These are phyloP conservation scores for Lagerstroemia speciosa DNA, from an alignment of 345 rosid genomes.

Conservation along the genomic window DNA sequence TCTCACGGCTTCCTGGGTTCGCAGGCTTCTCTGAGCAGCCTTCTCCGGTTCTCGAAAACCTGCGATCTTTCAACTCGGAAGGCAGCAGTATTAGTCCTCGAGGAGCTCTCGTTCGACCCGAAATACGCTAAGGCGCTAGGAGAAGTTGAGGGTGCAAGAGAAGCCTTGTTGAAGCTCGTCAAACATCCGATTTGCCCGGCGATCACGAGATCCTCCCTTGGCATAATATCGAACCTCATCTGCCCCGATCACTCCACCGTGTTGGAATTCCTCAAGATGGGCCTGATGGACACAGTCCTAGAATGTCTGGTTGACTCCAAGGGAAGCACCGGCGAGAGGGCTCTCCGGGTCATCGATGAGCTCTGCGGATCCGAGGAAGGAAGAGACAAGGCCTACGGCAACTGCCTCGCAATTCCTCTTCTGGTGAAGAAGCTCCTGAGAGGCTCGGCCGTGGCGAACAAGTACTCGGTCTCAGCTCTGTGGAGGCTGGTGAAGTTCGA, in stretches of 20 bases:
- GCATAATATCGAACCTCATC: conserved; percentile 27
- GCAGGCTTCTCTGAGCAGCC: conserved; percentile 17
- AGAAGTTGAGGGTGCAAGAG: conserved; percentile 19
- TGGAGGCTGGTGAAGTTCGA: conserved; percentile 35
- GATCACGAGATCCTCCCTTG: conserved; percentile 30
- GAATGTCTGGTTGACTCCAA: conserved; percentile 25
- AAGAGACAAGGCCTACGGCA: conserved; percentile 22
- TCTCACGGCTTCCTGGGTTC: conserved; percentile 23
- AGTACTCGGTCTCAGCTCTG: conserved; percentile 31
- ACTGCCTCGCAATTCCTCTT: conserved; percentile 33
- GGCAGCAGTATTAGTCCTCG: conserved; percentile 22
- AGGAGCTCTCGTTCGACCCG: conserved; percentile 20
- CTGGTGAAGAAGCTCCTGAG: conserved; percentile 42
- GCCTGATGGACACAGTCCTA: conserved; percentile 22
- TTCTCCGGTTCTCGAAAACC: conserved; percentile 26
- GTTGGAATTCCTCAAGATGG: conserved; percentile 22
- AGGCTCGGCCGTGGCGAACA: conserved; percentile 26
- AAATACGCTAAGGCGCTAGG: conserved; percentile 11
- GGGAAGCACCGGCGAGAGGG: conserved; percentile 27
- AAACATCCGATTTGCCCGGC: conserved; percentile 21
- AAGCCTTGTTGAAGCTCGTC: conserved; percentile 17
- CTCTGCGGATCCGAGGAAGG: conserved; percentile 29
- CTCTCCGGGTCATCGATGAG: conserved; percentile 22
- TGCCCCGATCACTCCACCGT: conserved; percentile 12
- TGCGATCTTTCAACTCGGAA: conserved; percentile 19